Conservation (phyloP, 2,329 filamentous ascomycete species). For the Colletotrichum orbiculare region DNA sequence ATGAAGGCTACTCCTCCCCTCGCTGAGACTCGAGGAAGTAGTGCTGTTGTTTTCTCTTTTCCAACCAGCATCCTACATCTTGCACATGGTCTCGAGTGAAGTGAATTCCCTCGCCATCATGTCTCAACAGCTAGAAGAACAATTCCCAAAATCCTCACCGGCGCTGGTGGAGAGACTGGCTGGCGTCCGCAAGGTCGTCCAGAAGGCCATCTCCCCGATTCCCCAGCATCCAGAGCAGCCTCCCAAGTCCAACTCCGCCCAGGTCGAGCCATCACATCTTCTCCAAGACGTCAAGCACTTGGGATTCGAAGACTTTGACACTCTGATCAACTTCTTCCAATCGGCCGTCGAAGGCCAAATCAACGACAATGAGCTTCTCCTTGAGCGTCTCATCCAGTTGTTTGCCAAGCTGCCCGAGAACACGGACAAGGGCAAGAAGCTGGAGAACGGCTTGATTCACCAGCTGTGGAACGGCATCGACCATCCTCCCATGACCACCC, state of each 20-base stretch:
- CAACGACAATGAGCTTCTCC: conserved; percentile 36
- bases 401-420: conserved; percentile 35
- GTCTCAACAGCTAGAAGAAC: conserved; percentile 21
- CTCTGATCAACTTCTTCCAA: conserved; percentile 33
- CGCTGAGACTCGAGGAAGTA: too few species aligned
- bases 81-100: conserved; percentile 1
- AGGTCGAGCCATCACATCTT: conserved; percentile 25
- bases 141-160: conserved; percentile 31
- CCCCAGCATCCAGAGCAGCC: conserved; percentile 14
- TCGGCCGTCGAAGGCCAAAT: conserved; percentile 30
- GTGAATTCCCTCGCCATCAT: conserved; percentile 9
- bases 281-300: conserved; percentile 37
- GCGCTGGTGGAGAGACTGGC: conserved; percentile 28
- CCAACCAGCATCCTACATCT: not conserved
- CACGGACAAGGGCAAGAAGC: conserved; percentile 33
- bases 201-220: conserved; percentile 24
- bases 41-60: not conserved
- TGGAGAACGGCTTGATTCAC: conserved; percentile 36
- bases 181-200: conserved; percentile 22
- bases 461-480: conserved; percentile 38
- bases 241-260: conserved; percentile 1
- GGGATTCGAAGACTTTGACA: conserved; percentile 38
- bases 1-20: conserved; percentile 17
- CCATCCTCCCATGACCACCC: conserved; percentile 37
- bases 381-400: conserved; percentile 37